Evolutionary conservation across 345 rosid genomes (phyloP).

Genomic region (Citrus maxima): DNA sequence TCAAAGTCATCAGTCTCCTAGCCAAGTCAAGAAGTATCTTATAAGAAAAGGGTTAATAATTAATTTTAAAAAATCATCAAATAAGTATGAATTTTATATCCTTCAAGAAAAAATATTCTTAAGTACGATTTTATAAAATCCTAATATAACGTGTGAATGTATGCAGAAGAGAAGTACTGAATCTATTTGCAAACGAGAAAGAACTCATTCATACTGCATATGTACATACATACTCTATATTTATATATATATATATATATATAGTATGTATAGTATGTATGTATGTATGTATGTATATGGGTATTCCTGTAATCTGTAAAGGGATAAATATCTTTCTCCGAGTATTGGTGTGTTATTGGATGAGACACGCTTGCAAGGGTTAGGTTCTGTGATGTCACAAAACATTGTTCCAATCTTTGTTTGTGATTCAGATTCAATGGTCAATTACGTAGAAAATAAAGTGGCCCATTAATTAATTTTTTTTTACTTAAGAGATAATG

Average conservation of each 20-base stretch:
- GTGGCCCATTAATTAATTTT: background rate
- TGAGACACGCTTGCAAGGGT: slow-evolving; percentile 1
- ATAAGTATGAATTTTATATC: background rate
- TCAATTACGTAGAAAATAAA: background rate
- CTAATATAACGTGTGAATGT: no score
- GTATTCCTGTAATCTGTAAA: background rate
- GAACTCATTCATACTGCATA: background rate
- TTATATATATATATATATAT: no score
- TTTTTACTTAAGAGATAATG: background rate
- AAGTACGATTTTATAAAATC: no score
- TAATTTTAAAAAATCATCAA: no score
- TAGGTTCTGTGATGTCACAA: background rate
- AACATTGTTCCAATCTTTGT: background rate
- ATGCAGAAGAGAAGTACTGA: no score
- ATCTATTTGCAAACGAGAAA: background rate
- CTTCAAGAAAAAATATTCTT: no score
- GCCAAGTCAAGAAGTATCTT: background rate
- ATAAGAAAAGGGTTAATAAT: background rate
- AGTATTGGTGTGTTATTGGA: background rate
- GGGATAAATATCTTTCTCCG: background rate
- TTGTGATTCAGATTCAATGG: background rate
- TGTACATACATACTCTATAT: no score
- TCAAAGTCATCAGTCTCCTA: background rate
- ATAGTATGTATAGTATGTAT: no score
- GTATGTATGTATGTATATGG: no score